Conservation (phyloP, 805 yeast species). For the Blastobotrys robertii region DNA sequence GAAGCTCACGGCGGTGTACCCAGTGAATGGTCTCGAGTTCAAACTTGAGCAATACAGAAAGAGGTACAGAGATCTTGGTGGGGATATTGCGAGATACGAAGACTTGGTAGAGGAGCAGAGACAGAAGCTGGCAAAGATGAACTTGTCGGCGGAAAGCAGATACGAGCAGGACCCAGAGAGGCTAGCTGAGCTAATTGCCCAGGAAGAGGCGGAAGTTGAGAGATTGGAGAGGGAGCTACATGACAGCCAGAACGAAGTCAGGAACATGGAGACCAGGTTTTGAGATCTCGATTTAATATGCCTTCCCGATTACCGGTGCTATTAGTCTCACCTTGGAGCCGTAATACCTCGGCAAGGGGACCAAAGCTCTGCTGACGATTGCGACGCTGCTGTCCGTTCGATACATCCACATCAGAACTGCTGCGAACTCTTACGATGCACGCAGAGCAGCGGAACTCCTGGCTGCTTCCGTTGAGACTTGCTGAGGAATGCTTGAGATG, state of each 20-base stretch:
- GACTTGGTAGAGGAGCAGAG: conserved; percentile 36
- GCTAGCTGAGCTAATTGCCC: conserved; percentile 9
- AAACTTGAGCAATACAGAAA: conserved; percentile 20
- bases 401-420: no score
- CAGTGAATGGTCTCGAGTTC: conserved; percentile 31
- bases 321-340: no score
- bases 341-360: no score
- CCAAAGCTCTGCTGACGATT: no score
- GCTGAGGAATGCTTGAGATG: no score
- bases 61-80: conserved; percentile 29
- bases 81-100: conserved; percentile 36
- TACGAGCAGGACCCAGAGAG: conserved; percentile 8
- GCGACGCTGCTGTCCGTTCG: no score
- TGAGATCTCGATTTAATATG: no score
- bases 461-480: no score
- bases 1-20: conserved; percentile 28
- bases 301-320: no score
- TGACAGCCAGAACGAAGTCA: conserved; percentile 9
- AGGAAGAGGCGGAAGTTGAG: conserved; percentile 12
- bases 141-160: conserved; percentile 9
- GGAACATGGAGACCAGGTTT: conserved; percentile 1
- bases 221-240: conserved; percentile 11
- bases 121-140: conserved; percentile 26
- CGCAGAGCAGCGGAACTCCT: no score
- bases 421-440: no score